These are phyloP conservation scores for Phialemoniopsis sp. DNA, from an alignment of 2,329 filamentous ascomycete species.

Conservation along the genomic window DNA sequence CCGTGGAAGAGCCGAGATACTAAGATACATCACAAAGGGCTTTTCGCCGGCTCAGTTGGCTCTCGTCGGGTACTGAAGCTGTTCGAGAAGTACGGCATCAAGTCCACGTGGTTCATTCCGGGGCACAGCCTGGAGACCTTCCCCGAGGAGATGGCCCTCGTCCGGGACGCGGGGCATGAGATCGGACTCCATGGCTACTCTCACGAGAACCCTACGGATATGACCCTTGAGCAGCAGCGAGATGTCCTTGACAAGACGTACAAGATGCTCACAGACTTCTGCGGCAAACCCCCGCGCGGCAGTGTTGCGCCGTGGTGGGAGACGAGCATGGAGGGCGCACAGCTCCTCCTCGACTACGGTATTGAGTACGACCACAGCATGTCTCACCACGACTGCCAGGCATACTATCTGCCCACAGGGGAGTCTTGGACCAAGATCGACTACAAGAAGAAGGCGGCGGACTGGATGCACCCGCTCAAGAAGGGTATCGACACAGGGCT, in stretches of 20 bases:
- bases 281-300: slow-evolving; percentile 67
- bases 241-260: slow-evolving; percentile 74
- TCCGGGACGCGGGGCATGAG: slow-evolving; percentile 37
- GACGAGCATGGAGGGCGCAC: slow-evolving; percentile 61
- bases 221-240: slow-evolving; percentile 68
- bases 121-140: slow-evolving; percentile 45
- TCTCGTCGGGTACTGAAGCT: slow-evolving; percentile 64
- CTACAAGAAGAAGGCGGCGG: slow-evolving; percentile 55
- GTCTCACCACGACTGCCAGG: slow-evolving; percentile 60
- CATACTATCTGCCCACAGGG: slow-evolving; percentile 60
- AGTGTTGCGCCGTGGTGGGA: slow-evolving; percentile 76
- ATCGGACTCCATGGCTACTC: slow-evolving; percentile 36
- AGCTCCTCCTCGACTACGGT: slow-evolving; percentile 61
- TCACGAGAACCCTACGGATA: slow-evolving; percentile 38
- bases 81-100: slow-evolving; percentile 9
- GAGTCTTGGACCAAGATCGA: slow-evolving; percentile 67
- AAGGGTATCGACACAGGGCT: slow-evolving; percentile 57
- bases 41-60: slow-evolving; percentile 67
- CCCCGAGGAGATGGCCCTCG: slow-evolving; percentile 31
- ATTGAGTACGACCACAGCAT: slow-evolving; percentile 69
- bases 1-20: no score
- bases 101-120: slow-evolving; percentile 46
- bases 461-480: slow-evolving; percentile 64
- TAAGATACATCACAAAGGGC: slow-evolving; percentile 26
- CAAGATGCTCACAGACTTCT: slow-evolving; percentile 65